Percentiles rank a stretch among this genome's conserved stretches.
Evolutionary conservation across 768 basidiomycete species (phyloP).

Genomic region (Roridomyces roridus): DNA sequence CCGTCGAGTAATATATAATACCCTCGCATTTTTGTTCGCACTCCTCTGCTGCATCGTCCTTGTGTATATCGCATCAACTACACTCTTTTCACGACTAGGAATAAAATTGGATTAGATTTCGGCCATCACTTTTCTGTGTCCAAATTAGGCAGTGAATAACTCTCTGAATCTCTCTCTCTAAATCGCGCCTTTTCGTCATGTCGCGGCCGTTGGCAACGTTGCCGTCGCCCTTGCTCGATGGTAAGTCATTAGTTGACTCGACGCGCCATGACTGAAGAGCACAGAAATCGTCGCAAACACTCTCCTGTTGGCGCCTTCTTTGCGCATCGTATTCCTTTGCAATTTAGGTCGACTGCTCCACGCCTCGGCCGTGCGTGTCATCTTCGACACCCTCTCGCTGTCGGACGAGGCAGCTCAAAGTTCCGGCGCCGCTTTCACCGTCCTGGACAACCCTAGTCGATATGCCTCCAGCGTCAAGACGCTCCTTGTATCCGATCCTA

Average conservation of each 20-base stretch:
- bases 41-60: conserved; percentile 19
- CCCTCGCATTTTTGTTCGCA: conserved; percentile 23
- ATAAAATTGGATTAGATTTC: neutral
- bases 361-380: conserved; percentile 35
- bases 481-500: conserved; percentile 29
- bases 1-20: conserved; percentile 27
- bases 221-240: conserved; percentile 30
- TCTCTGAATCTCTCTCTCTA: neutral
- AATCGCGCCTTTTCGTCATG: conserved; percentile 12
- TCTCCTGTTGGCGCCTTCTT: conserved; percentile 24
- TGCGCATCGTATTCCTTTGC: conserved; percentile 29
- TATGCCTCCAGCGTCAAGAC: conserved; percentile 39
- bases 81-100: conserved; percentile 23
- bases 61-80: conserved; percentile 20
- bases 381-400: conserved; percentile 34
- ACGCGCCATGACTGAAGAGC: conserved; percentile 5
- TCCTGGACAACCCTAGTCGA: conserved; percentile 36
- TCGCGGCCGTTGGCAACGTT: conserved; percentile 21
- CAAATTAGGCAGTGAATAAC: neutral
- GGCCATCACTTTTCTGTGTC: no score
- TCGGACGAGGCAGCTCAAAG: conserved; percentile 4
- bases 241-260: conserved; percentile 16
- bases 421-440: conserved; percentile 26
- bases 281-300: conserved; percentile 20
- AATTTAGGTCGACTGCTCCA: conserved; percentile 37